phyloP scores from a whole-genome alignment of 352 stramenopile species.

The Elongisporangium prolatum region DNA sequence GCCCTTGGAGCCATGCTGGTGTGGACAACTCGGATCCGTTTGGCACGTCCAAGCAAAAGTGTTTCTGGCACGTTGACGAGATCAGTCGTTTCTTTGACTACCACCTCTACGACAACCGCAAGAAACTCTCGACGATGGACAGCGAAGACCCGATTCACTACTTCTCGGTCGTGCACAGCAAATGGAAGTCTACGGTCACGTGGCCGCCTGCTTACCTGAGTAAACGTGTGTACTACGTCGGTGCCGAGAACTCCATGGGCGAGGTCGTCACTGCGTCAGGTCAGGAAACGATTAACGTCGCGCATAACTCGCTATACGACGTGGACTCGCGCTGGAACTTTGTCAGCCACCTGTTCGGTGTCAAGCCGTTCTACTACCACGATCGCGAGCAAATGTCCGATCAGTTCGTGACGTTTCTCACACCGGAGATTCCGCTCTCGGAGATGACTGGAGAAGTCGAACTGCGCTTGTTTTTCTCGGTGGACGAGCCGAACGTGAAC shows the following conservation, averaged over 20 bases:
- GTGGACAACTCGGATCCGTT: slow-evolving; percentile 81
- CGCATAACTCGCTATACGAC: slow-evolving; percentile 37
- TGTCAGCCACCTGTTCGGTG: slow-evolving; percentile 66
- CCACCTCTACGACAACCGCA: slow-evolving; percentile 67
- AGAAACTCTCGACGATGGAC: slow-evolving; percentile 47
- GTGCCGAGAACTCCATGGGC: slow-evolving; percentile 42
- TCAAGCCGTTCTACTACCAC: slow-evolving; percentile 75
- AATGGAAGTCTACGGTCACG: slow-evolving; percentile 56
- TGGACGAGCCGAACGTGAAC: slow-evolving; percentile 56
- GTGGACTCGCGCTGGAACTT: slow-evolving; percentile 68
- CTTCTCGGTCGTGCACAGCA: slow-evolving; percentile 70
- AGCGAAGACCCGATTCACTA: slow-evolving; percentile 78
- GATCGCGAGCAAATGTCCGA: slow-evolving; percentile 48
- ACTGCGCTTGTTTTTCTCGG: slow-evolving; percentile 78
- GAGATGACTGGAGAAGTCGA: slow-evolving; percentile 74
- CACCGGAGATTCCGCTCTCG: slow-evolving; percentile 39
- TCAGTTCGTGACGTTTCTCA: slow-evolving; percentile 61
- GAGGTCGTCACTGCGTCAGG: slow-evolving; percentile 31
- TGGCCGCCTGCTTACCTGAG: slow-evolving; percentile 65
- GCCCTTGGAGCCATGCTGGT: slow-evolving; percentile 78
- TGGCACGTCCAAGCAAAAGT: slow-evolving; percentile 77
- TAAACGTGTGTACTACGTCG: slow-evolving; percentile 49
- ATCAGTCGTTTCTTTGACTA: slow-evolving; percentile 83
- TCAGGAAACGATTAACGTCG: slow-evolving; percentile 31
- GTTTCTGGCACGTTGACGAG: slow-evolving; percentile 80